Evolutionary conservation across 345 rosid species (phyloP).

Genomic region (Noccaea caerulescens): DNA sequence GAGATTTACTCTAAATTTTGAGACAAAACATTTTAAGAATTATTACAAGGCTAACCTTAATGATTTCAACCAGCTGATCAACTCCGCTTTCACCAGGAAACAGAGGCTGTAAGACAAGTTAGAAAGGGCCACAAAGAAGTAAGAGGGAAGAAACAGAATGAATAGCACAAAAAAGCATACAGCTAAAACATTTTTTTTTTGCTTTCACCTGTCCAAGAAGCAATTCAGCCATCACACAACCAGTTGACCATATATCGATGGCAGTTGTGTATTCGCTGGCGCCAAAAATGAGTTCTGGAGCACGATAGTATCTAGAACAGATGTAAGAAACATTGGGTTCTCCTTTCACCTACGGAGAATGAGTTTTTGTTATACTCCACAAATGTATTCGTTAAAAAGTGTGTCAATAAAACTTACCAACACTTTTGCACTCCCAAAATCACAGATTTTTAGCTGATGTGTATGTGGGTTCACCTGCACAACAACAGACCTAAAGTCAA

Average conservation of each 20-base stretch:
- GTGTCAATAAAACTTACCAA: conserved; percentile 53
- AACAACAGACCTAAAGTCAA: conserved; percentile 33
- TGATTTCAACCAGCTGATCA: conserved; percentile 92
- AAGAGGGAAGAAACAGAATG: conserved; percentile 18
- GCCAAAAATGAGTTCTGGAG: conserved; percentile 94
- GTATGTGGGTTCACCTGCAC: conserved; percentile 85
- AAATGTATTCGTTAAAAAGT: conserved; percentile 16
- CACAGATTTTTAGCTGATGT: conserved; percentile 89
- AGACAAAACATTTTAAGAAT: background rate
- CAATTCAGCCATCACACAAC: conserved; percentile 95
- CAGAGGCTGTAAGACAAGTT: conserved; percentile 61
- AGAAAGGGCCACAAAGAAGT: conserved; percentile 12
- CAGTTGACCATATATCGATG: conserved; percentile 91
- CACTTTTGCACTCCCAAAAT: conserved; percentile 94
- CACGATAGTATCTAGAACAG: conserved; percentile 91
- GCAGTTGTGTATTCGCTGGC: conserved; percentile 94
- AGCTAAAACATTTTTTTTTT: background rate
- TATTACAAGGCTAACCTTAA: conserved; percentile 64
- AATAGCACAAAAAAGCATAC: conserved; percentile 3
- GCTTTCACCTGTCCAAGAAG: conserved; percentile 79
- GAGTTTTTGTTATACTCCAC: conserved; percentile 31
- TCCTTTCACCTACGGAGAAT: conserved; percentile 69
- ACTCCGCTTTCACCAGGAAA: conserved; percentile 98
- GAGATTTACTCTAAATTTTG: conserved; percentile 1
- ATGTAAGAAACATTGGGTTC: conserved; percentile 93